phyloP scores from a whole-genome alignment of 2,329 filamentous ascomycete species.

The Pezicula neosporulosa region DNA sequence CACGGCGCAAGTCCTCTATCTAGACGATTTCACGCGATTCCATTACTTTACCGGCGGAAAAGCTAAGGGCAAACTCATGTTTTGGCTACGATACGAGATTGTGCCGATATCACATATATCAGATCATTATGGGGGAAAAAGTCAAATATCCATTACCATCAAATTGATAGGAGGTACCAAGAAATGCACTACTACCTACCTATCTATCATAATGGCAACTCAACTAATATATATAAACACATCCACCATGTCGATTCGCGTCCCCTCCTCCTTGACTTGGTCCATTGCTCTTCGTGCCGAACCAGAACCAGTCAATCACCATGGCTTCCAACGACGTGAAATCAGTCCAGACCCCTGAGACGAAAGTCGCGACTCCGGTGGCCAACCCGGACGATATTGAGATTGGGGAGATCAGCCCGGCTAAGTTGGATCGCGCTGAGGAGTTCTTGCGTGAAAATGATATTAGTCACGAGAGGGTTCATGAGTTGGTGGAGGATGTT shows the following conservation, averaged over 20 bases:
- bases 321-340: neutral
- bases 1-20: neutral
- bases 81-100: neutral
- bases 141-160: neutral
- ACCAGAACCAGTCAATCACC: neutral
- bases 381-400: neutral
- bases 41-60: neutral
- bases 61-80: neutral
- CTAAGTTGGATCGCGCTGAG: slow-evolving; percentile 44
- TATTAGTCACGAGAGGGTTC: slow-evolving; percentile 37
- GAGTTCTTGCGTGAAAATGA: slow-evolving; percentile 46
- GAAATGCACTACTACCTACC: neutral
- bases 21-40: neutral
- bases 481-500: slow-evolving; percentile 41
- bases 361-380: neutral
- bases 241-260: no score
- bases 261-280: no score
- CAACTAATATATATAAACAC: neutral
- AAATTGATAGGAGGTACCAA: neutral
- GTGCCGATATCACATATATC: neutral
- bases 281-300: neutral
- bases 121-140: neutral
- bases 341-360: neutral
- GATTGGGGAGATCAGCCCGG: neutral
- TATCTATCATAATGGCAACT: slow-evolving; percentile 3